Evolutionary conservation across 1,139 yeast genomes (phyloP), one percentile per base, ranked within the genome.

Genomic region (Pichia sp.): DNA sequence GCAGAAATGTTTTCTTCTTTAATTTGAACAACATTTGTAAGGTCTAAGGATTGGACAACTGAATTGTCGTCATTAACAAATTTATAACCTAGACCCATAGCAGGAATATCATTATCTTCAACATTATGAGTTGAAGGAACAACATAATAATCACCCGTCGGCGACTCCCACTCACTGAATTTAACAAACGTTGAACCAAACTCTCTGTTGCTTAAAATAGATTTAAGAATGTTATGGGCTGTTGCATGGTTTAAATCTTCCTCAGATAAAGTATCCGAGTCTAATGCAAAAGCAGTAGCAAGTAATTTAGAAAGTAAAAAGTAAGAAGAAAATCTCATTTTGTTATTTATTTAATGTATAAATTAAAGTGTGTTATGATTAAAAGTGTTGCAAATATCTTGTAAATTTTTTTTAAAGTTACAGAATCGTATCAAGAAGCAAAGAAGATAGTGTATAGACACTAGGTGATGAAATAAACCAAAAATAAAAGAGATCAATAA

Each of bases 111-210:
- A 6, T 15, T 26, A 16, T 11, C n/a, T 6, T 32, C 37, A 6
- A 33, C 42, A 4, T 32, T 35, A 7, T 29, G 40, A 3, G 22
- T 35, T 4, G 38, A 11, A 6, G 62, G 61, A 24, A 59, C 48
- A 14, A 57, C 36, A 40, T 48, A 55, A 6, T 41, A 19, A 9
- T 47, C 49, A 14, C 55, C 54, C 6, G 35, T 29, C 5, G 61
- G 59, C 4, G 56, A 46, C 23, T 41, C 38, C 62, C 62, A 59
- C 22, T 48, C 50, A 31, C 49, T 49, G 34, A 53, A 56, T 4
- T 15, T 38, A 21, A 50, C 49, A 10, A 35, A 33, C 6, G 33
- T 27, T 4, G 49, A 37, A 7, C 45, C 38, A 30, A 44, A 42
- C 4, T 50, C 43, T 14, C 46, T 35, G 26, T 48, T 35, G n/a